Conservation (phyloP, 129 eudicot genomes). For the Erigeron canadensis region DNA sequence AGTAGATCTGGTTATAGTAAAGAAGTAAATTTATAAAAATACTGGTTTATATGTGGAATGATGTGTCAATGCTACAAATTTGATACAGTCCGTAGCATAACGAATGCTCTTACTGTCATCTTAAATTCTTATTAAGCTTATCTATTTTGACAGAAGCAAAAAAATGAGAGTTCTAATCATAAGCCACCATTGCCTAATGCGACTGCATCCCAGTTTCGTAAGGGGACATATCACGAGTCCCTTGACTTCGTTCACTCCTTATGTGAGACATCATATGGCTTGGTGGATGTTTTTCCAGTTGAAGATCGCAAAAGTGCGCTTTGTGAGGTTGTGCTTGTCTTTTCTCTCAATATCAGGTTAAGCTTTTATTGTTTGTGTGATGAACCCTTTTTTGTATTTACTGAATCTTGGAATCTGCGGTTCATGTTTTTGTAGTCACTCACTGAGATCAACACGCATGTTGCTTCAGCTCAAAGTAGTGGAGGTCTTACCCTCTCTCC, state of each 20-base stretch:
- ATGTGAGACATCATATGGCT: conserved; percentile 95
- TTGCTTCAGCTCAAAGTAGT: conserved; percentile 73
- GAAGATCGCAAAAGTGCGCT: conserved; percentile 99
- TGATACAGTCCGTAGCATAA: no score
- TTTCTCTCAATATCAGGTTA: conserved; percentile 10
- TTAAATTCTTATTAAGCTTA: not conserved
- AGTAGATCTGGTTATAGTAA: no score
- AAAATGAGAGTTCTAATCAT: conserved; percentile 54
- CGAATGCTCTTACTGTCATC: no score
- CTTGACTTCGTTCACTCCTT: conserved; percentile 88
- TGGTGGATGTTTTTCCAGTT: conserved; percentile 92
- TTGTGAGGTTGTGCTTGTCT: conserved; percentile 65
- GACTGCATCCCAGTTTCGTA: conserved; percentile 82
- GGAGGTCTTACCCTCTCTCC: conserved; percentile 74
- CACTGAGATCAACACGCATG: conserved; percentile 78
- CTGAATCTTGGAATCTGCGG: conserved; percentile 33
- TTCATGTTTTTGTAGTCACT: conserved; percentile 76
- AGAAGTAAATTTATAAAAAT: no score
- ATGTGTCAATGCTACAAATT: no score
- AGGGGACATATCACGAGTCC: conserved; percentile 93
- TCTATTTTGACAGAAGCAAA: conserved; percentile 64
- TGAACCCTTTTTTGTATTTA: conserved; percentile 14
- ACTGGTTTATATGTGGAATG: no score
- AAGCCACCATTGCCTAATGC: conserved; percentile 84
- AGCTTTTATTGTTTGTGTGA: conserved; percentile 6